These are phyloP conservation scores for Tolypocladium capitatum DNA, from an alignment of 2,329 filamentous ascomycete genomes.

Conservation along the genomic window DNA sequence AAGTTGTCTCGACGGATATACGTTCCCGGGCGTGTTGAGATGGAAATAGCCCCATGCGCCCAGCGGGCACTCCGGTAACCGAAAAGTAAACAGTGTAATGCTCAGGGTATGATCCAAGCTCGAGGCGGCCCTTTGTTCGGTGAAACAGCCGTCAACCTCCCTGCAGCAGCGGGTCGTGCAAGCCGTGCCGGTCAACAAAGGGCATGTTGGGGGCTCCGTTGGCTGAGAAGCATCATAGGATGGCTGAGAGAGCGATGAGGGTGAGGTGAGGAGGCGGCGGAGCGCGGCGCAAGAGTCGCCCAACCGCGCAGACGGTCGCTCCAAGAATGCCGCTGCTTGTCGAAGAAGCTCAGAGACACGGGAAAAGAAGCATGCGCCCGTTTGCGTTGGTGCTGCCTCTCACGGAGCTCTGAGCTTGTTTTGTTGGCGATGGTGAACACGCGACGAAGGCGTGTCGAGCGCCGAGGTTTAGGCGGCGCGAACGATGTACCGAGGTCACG, in stretches of 20 bases:
- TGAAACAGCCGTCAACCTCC: background rate
- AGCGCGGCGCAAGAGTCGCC: background rate
- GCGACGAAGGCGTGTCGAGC: slow-evolving; percentile 13
- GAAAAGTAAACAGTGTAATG: background rate
- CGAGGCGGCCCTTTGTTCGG: background rate
- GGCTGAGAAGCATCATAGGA: background rate
- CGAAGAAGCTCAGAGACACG: background rate
- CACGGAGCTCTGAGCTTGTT: slow-evolving; percentile 6
- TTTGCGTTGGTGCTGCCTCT: background rate
- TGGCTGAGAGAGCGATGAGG: background rate
- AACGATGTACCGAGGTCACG: slow-evolving; percentile 6
- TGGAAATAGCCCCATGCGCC: background rate
- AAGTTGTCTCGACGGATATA: background rate
- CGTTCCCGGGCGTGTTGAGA: background rate
- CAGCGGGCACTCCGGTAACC: background rate
- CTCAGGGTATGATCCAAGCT: background rate
- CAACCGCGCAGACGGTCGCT: background rate
- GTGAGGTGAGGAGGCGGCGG: background rate
- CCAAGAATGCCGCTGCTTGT: background rate
- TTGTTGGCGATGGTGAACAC: slow-evolving; percentile 9
- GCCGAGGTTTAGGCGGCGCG: slow-evolving; percentile 23
- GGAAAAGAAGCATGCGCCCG: background rate
- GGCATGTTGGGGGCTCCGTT: slow-evolving; percentile 9
- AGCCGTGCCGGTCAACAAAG: slow-evolving; percentile 11
- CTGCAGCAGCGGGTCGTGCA: slow-evolving; percentile 4